Conservation (phyloP, 306 rosid species). For the Pueraria montana region DNA sequence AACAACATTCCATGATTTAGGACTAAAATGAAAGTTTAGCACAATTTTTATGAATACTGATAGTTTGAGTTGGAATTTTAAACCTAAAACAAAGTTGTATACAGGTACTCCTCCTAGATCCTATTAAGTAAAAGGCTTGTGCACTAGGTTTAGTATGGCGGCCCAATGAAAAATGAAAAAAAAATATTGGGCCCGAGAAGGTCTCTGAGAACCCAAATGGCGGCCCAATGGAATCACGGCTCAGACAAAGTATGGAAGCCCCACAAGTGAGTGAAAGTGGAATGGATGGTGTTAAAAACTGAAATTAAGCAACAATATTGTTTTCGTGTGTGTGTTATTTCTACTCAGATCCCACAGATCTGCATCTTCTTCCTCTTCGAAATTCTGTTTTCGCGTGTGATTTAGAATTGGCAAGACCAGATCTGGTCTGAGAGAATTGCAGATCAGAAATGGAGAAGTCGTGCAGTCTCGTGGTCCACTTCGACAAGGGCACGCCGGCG, state of each 20-base stretch:
- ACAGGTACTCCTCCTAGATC: too few species aligned
- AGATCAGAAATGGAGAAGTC: constrained; percentile 79
- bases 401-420: background rate
- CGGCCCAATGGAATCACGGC: too few species aligned
- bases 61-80: too few species aligned
- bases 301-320: background rate
- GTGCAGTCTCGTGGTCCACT: constrained; percentile 84
- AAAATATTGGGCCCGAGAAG: too few species aligned
- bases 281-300: background rate
- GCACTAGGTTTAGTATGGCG: too few species aligned
- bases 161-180: too few species aligned
- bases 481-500: constrained; percentile 94
- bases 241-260: background rate
- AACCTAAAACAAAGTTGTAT: too few species aligned
- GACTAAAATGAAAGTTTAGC: too few species aligned
- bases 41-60: too few species aligned
- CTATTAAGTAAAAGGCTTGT: too few species aligned
- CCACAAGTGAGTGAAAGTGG: background rate
- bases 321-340: background rate
- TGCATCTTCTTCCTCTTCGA: background rate
- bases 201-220: too few species aligned
- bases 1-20: too few species aligned
- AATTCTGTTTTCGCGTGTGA: background rate
- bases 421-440: constrained; percentile 20
- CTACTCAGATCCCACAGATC: constrained; percentile 21